A percentile compares a stretch with the other conserved stretches of the same genome.
Evolutionary conservation across 768 basidiomycete species (phyloP).

Genomic region (Leccinum broughii): DNA sequence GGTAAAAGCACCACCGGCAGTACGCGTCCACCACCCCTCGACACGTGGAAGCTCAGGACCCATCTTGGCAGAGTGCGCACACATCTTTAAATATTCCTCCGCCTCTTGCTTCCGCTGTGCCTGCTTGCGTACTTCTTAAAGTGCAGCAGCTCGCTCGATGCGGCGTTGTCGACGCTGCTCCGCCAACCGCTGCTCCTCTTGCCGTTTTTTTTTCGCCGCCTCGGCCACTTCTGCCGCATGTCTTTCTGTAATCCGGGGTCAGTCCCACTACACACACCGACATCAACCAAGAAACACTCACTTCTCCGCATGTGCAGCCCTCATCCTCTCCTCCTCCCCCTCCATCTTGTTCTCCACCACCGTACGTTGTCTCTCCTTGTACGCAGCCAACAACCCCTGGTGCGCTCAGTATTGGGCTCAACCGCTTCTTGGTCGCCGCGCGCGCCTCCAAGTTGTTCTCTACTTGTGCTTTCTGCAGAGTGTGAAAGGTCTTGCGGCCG

Average conservation of each 20-base stretch:
- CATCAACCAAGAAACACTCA: too few relatives aligned
- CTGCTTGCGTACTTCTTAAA: slow-evolving; percentile 51
- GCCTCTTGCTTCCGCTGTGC: slow-evolving; percentile 71
- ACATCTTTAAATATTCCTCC: slow-evolving; percentile 37
- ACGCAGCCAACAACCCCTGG: too few relatives aligned
- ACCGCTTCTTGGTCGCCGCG: too few relatives aligned
- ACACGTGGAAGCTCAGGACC: slow-evolving; percentile 23
- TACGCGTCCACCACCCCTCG: slow-evolving; percentile 16
- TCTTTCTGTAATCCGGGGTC: too few relatives aligned
- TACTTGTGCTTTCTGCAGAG: slow-evolving; percentile 54
- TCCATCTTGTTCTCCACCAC: too few relatives aligned
- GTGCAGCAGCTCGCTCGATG: slow-evolving; percentile 48
- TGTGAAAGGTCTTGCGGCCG: slow-evolving; percentile 66
- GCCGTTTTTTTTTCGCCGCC: slow-evolving; percentile 43
- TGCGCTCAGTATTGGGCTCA: too few relatives aligned
- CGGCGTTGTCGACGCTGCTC: slow-evolving; percentile 21
- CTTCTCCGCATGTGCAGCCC: slow-evolving; percentile 21
- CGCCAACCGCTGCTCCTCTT: slow-evolving; percentile 57
- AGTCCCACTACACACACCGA: too few relatives aligned
- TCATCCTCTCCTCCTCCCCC: slow-evolving; percentile 17
- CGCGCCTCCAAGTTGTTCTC: slow-evolving; percentile 44
- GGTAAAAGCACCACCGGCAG: slow-evolving; percentile 24
- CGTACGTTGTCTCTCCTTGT: too few relatives aligned
- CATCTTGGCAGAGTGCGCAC: slow-evolving; percentile 30
- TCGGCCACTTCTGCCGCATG: slow-evolving; percentile 59